Base-by-base conservation (phyloP, 352 stramenopile genomes). In the Hyaloperonospora brassicae region DNA sequence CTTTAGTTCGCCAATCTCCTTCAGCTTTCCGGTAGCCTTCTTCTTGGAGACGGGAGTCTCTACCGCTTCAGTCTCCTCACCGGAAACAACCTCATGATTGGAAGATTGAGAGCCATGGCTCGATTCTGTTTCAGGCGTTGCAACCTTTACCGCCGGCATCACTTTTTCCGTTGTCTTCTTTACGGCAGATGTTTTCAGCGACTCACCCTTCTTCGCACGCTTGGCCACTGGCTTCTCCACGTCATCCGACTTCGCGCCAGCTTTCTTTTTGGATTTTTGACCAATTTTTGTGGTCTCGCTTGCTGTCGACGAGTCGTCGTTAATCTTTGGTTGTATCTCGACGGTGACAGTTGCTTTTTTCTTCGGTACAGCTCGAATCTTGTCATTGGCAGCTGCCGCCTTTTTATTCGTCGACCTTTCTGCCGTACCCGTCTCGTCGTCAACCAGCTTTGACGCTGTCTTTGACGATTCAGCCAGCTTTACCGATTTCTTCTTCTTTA, bases 251-350 rank as follows among this genome's bases (percentile, higher is more conserved):
- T 69, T 62, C 25, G 13, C 55, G 5, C 72, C 59, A 6, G 59
- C 56, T 61, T 72, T 78, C 52, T 82, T 79, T 48, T 74, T 78
- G 4, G 39, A 40, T 24, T 76, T 72, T 23, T 52, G 53, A 47
- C 50, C 64, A 7, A 43, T 21, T 43, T 35, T n/a, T 5, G 47
- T 52, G 21, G 27, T 34, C 41, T 68, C 52, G 47, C 54, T 64
- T 46, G 64, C 49, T 56, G 49, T 66, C 40, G 66, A 61, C 8
- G 54, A 61, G 12, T 63, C 48, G 31, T 67, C 54, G 13, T 49
- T 42, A 14, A 14, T 38, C 35, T 64, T 53, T 2, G 27, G 9
- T 13, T 42, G 6, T 9, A 27, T 43, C 45, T 55, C 58, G 2
- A 30, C 23, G 39, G 47, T 39, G 5, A 35, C 39, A 35, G 38